phyloP scores from a whole-genome alignment of 176 grass and related monocot genomes.

The Thinopyrum elongatum region DNA sequence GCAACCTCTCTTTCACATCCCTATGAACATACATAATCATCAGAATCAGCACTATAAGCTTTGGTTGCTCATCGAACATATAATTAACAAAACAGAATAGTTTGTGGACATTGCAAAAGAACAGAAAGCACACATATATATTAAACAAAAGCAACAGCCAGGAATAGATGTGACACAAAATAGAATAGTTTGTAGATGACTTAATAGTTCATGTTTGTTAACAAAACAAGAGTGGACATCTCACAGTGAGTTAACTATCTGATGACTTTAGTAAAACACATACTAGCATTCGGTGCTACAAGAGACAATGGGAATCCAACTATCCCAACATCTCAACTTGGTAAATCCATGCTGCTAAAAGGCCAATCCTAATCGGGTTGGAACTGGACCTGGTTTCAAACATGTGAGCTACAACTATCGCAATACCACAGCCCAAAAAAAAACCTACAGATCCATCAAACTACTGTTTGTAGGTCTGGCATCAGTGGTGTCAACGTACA shows the following conservation, averaged over 20 bases:
- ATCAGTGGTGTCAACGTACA: too few species aligned
- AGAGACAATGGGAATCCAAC: background rate
- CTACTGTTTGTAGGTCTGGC: too few species aligned
- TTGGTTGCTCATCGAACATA: background rate
- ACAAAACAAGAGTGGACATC: background rate
- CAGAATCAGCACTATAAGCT: background rate
- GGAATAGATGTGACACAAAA: too few species aligned
- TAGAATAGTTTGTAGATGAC: too few species aligned
- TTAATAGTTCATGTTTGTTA: background rate
- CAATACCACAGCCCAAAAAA: too few species aligned
- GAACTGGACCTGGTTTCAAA: too few species aligned
- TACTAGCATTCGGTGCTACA: background rate
- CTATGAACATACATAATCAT: constrained; percentile 39
- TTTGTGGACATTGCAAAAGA: background rate
- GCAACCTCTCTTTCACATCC: constrained; percentile 73
- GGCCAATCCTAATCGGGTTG: too few species aligned
- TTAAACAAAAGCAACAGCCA: background rate
- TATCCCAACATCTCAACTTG: background rate
- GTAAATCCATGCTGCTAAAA: background rate
- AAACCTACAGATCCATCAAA: too few species aligned
- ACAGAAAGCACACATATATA: background rate
- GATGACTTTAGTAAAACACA: background rate
- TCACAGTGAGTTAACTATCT: background rate
- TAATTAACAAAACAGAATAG: background rate
- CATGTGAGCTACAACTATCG: too few species aligned